Conservation (phyloP, 78 protist species). For the Dictyostelium firmibasis region DNA sequence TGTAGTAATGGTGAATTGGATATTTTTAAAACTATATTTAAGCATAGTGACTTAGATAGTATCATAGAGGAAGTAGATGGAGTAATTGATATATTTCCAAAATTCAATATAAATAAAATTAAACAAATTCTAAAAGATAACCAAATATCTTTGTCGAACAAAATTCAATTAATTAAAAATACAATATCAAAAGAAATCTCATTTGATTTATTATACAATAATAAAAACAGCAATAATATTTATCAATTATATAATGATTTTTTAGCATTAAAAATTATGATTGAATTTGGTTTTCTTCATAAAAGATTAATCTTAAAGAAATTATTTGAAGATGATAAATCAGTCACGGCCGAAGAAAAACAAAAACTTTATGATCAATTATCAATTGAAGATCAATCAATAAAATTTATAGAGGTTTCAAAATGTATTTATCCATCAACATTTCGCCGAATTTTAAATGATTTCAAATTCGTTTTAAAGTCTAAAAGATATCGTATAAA, state of each 20-base stretch:
- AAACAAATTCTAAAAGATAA: neutral
- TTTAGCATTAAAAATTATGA: neutral
- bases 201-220: neutral
- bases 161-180: neutral
- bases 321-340: neutral
- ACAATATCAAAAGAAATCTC: neutral
- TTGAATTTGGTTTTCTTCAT: neutral
- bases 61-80: neutral
- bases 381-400: neutral
- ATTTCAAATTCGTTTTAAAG: neutral
- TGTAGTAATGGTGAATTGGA: neutral
- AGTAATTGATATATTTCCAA: neutral
- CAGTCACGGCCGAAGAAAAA: neutral
- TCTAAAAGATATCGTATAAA: neutral
- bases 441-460: neutral
- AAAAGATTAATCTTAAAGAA: neutral
- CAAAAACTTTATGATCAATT: neutral
- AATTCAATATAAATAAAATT: neutral
- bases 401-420: neutral
- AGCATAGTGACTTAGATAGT: neutral
- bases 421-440: neutral
- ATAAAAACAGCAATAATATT: neutral
- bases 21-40: neutral
- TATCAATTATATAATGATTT: neutral
- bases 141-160: neutral